Evolutionary conservation across 108 stramenopile genomes (phyloP).

Genomic region (Fistulifera solaris): DNA sequence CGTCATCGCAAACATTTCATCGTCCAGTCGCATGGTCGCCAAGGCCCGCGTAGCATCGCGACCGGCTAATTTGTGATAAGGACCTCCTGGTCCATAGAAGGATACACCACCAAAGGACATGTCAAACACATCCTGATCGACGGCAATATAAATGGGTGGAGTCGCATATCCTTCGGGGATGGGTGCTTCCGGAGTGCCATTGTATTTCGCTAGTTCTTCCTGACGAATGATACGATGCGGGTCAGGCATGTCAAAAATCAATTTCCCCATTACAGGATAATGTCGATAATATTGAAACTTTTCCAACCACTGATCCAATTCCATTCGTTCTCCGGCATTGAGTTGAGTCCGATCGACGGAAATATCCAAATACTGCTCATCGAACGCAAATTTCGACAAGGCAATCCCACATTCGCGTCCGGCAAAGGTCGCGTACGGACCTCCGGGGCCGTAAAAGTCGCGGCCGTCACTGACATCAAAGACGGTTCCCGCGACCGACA

Average conservation of each 20-base stretch:
- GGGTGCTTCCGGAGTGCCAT: conserved; percentile 30
- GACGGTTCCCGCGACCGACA: conserved; percentile 82
- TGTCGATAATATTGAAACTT: conserved; percentile 86
- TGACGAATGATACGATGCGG: conserved; percentile 49
- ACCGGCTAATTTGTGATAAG: conserved; percentile 93
- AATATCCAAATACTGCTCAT: conserved; percentile 72
- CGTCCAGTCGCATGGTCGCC: conserved; percentile 95
- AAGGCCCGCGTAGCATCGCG: conserved; percentile 88
- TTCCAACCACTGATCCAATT: conserved; percentile 85
- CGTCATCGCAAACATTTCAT: conserved; percentile 69
- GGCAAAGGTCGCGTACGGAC: conserved; percentile 88
- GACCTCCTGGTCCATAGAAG: conserved; percentile 63
- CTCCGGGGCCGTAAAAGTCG: conserved; percentile 89
- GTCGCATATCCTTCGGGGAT: conserved; percentile 66
- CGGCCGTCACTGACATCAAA: conserved; percentile 89
- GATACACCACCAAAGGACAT: conserved; percentile 89
- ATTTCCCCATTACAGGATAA: conserved; percentile 85
- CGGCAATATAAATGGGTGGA: conserved; percentile 78
- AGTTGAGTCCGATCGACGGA: conserved; percentile 59
- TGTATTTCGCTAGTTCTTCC: conserved; percentile 56
- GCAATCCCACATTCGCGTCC: conserved; percentile 93
- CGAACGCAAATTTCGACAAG: conserved; percentile 91
- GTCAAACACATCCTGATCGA: conserved; percentile 83
- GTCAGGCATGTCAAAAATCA: conserved; percentile 60
- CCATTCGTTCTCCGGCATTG: conserved; percentile 66